phyloP scores from a whole-genome alignment of 495 filamentous ascomycete genomes.

The Hypoxylon perforatum region DNA sequence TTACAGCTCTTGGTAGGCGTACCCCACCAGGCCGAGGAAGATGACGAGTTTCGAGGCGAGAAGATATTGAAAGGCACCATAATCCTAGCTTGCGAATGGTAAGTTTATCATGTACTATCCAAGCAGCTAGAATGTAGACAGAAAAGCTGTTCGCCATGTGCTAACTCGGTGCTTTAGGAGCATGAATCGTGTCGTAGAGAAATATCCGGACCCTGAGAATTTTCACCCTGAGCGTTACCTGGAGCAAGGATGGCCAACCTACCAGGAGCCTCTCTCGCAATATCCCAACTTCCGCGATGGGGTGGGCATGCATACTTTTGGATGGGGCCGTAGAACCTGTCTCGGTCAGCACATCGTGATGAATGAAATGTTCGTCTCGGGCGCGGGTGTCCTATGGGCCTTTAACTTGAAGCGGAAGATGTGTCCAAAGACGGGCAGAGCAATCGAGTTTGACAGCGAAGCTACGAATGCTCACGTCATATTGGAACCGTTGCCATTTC shows the following conservation, averaged over 20 bases:
- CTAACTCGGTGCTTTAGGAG: constrained; percentile 46
- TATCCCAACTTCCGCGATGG: constrained; percentile 66
- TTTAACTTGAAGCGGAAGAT: constrained; percentile 59
- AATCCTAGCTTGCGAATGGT: constrained; percentile 67
- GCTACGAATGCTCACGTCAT: constrained; percentile 62
- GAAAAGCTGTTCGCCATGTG: neutral
- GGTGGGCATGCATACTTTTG: constrained; percentile 64
- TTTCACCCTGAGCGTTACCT: constrained; percentile 68
- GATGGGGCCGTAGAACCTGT: constrained; percentile 72
- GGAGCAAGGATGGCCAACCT: constrained; percentile 64
- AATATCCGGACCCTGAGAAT: constrained; percentile 63
- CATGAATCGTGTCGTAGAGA: constrained; percentile 60
- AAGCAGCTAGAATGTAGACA: neutral
- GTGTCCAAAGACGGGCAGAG: constrained; percentile 53
- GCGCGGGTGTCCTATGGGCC: constrained; percentile 58
- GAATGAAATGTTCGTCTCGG: constrained; percentile 63
- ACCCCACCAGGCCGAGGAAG: constrained; percentile 62
- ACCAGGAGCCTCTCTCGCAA: constrained; percentile 61
- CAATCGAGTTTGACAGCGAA: constrained; percentile 61
- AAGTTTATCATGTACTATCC: constrained; percentile 4
- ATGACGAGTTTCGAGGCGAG: constrained; percentile 62
- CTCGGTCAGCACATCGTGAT: constrained; percentile 73
- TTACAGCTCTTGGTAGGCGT: constrained; percentile 49
- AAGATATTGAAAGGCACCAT: constrained; percentile 63
- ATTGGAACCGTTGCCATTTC: constrained; percentile 56